Evolutionary conservation across 2,329 filamentous ascomycete genomes (phyloP).

Genomic region (Phialemoniopsis sp.): DNA sequence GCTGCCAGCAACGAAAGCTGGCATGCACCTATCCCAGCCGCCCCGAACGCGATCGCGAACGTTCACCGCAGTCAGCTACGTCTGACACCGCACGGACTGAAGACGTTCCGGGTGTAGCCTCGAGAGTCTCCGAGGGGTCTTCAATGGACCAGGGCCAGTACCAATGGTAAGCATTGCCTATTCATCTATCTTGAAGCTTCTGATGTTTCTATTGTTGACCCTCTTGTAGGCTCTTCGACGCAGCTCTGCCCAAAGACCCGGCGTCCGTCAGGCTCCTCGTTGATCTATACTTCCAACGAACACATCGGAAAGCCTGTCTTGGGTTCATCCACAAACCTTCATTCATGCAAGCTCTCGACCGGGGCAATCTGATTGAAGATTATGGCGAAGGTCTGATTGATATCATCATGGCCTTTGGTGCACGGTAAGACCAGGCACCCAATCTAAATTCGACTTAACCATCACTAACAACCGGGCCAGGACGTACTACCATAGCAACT

Average conservation of each 20-base stretch:
- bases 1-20: constrained; percentile 15
- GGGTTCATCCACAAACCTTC: constrained; percentile 8
- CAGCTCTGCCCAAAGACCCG: background rate
- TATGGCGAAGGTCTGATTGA: constrained; percentile 4
- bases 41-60: background rate
- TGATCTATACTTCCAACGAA: constrained; percentile 2
- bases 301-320: constrained; percentile 4
- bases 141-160: too few relatives aligned
- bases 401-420: constrained; percentile 3
- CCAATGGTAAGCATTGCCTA: too few relatives aligned
- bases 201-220: background rate
- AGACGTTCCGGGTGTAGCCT: background rate
- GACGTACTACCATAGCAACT: background rate
- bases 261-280: background rate
- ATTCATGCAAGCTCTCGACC: constrained; percentile 7
- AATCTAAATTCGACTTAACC: background rate
- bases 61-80: background rate
- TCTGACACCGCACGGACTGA: background rate
- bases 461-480: background rate
- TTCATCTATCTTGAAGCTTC: too few relatives aligned
- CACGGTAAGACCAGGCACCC: background rate
- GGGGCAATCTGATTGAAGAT: constrained; percentile 2
- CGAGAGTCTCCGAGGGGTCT: background rate
- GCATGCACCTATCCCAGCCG: constrained; percentile 12
- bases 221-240: background rate